Conservation (phyloP, 1,139 yeast genomes). For the Sugiyamaella xylanicola region DNA sequence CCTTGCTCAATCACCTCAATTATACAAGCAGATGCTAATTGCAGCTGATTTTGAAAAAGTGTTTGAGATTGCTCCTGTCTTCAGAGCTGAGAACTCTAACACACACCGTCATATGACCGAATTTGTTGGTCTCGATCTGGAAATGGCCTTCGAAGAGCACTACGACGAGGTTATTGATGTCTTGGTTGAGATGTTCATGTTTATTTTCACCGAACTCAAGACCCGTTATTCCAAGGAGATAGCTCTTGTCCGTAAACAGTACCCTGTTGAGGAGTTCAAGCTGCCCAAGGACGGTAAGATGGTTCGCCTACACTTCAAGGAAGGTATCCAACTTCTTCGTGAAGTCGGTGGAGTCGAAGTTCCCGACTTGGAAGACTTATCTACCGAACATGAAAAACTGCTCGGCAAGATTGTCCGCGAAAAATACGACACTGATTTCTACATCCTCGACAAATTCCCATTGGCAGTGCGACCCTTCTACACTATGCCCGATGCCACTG, state of each 20-base stretch:
- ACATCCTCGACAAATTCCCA: slow-evolving; percentile 97
- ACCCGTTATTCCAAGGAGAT: slow-evolving; percentile 79
- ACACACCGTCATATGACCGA: slow-evolving; percentile 99
- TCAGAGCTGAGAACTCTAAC: slow-evolving; percentile 98
- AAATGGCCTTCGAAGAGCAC: slow-evolving; percentile 97
- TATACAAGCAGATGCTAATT: slow-evolving; percentile 95
- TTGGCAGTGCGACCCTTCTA: slow-evolving; percentile 95
- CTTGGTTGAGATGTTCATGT: slow-evolving; percentile 81
- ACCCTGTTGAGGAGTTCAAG: slow-evolving; percentile 96
- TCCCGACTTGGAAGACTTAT: slow-evolving; percentile 83
- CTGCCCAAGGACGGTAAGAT: slow-evolving; percentile 73
- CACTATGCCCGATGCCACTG: slow-evolving; percentile 97
- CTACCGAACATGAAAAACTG: slow-evolving; percentile 91
- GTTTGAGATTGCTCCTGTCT: slow-evolving; percentile 95
- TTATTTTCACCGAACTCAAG: slow-evolving; percentile 83
- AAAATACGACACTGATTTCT: slow-evolving; percentile 94
- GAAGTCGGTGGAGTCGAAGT: slow-evolving; percentile 79
- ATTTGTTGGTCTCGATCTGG: slow-evolving; percentile 95
- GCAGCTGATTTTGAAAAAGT: slow-evolving; percentile 97
- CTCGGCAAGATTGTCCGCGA: slow-evolving; percentile 91
- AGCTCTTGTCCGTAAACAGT: slow-evolving; percentile 88
- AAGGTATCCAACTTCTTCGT: slow-evolving; percentile 84
- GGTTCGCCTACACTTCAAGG: slow-evolving; percentile 87
- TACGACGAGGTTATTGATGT: slow-evolving; percentile 91
- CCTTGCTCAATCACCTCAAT: slow-evolving; percentile 97